Percentiles rank a stretch among this genome's conserved stretches.
These are phyloP conservation scores for Musa beccarii DNA, from an alignment of 176 grass and related monocot species.

Conservation along the genomic window DNA sequence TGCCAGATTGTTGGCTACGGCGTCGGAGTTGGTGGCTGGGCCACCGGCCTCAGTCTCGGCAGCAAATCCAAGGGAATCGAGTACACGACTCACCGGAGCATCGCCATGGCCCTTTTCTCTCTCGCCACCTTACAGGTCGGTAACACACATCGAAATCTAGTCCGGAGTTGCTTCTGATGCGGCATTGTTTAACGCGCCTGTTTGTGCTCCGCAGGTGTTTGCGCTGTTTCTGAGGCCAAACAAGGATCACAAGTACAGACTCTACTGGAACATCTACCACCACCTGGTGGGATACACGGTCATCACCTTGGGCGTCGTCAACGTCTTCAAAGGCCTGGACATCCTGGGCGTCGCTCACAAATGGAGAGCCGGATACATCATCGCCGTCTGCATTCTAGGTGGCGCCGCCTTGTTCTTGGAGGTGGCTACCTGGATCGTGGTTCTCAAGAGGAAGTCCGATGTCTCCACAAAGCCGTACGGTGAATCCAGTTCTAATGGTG, in stretches of 20 bases:
- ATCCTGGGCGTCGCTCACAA: neutral
- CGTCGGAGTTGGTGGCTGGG: conserved; percentile 10
- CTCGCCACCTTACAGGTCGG: conserved; percentile 4
- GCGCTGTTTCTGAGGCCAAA: conserved; percentile 4
- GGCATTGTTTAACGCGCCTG: neutral
- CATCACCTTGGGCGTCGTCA: conserved; percentile 5
- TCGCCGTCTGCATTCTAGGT: neutral
- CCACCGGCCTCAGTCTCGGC: conserved; percentile 6
- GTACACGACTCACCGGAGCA: conserved; percentile 6
- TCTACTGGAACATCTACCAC: conserved; percentile 16
- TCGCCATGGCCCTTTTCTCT: conserved; percentile 3
- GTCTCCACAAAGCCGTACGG: neutral
- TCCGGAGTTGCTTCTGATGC: too few species aligned
- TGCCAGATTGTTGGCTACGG: conserved; percentile 10
- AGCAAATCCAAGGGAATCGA: conserved; percentile 4
- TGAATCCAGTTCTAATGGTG: neutral
- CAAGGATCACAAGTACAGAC: conserved; percentile 16
- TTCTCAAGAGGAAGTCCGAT: neutral
- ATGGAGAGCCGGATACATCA: neutral
- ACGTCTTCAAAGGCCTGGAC: conserved; percentile 9
- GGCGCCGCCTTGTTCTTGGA: neutral
- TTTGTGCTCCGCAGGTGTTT: neutral
- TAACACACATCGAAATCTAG: neutral
- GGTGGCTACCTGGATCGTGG: neutral
- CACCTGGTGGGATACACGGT: conserved; percentile 8